phyloP scores from a whole-genome alignment of 129 eudicot species.

The Centella asiatica region DNA sequence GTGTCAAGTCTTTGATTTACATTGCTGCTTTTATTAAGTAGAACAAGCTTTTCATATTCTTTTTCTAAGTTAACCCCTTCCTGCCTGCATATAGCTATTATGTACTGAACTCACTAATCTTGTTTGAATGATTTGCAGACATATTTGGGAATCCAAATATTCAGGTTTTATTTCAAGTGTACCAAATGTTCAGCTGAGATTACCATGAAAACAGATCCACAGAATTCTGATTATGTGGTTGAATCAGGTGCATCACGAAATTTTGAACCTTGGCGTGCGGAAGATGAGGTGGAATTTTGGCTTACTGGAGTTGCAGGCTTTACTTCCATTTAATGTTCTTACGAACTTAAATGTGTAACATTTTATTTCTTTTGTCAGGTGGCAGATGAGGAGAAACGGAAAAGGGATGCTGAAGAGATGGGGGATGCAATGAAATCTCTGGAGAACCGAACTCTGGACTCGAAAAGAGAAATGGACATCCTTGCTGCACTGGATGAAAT shows the following conservation, averaged over 20 bases:
- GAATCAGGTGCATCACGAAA: conserved; percentile 47
- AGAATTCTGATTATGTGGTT: conserved; percentile 11
- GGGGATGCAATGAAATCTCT: conserved; percentile 27
- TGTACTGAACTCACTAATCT: not conserved
- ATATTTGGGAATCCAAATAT: conserved; percentile 48
- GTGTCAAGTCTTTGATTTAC: not conserved
- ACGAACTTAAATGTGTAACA: not conserved
- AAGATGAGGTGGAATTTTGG: conserved; percentile 31
- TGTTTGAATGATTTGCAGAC: conserved; percentile 12
- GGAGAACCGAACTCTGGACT: conserved; percentile 43
- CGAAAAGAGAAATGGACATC: conserved; percentile 52
- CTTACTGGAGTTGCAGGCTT: not conserved
- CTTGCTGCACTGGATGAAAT: conserved; percentile 48
- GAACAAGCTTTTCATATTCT: not conserved
- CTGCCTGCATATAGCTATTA: no score
- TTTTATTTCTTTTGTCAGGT: not conserved
- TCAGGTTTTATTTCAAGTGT: conserved; percentile 52
- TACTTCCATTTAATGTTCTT: not conserved
- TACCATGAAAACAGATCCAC: conserved; percentile 22
- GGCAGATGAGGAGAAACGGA: conserved; percentile 12
- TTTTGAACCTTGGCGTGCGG: conserved; percentile 44
- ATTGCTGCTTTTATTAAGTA: not conserved
- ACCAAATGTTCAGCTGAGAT: conserved; percentile 47
- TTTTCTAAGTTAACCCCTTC: not conserved
- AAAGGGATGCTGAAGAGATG: conserved; percentile 16